A percentile compares a stretch with the other conserved stretches of the same genome.
These are phyloP conservation scores for Acanthamoeba castellanii DNA, from an alignment of 208 protist genomes.

Conservation along the genomic window DNA sequence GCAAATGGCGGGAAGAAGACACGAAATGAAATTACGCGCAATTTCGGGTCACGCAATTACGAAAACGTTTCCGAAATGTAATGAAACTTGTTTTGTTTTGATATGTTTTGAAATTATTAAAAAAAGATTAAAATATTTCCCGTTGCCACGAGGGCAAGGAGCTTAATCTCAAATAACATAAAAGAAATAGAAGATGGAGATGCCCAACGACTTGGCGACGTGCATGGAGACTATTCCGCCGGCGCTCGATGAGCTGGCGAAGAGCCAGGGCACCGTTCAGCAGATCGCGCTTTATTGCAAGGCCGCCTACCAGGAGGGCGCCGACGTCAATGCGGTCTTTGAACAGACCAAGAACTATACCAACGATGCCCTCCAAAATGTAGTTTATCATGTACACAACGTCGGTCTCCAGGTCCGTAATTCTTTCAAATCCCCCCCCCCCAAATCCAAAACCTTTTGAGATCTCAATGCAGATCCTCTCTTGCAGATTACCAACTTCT, in stretches of 20 bases:
- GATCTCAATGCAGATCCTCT: not conserved
- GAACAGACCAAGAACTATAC: conserved; percentile 60
- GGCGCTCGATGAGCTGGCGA: conserved; percentile 38
- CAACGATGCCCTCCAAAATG: conserved; percentile 72
- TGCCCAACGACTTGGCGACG: conserved; percentile 28
- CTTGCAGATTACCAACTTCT: conserved; percentile 58
- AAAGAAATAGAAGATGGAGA: conserved; percentile 1
- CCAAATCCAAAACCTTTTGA: not conserved
- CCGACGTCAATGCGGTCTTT: conserved; percentile 54
- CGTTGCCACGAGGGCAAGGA: no score
- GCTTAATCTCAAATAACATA: not conserved
- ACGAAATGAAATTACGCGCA: not conserved
- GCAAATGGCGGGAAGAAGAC: not conserved
- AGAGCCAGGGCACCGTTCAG: conserved; percentile 64
- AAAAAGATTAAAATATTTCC: not conserved
- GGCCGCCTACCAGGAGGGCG: conserved; percentile 46
- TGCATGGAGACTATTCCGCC: conserved; percentile 53
- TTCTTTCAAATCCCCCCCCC: not conserved
- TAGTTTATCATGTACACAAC: conserved; percentile 75
- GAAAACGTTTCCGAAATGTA: no score
- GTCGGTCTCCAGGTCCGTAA: conserved; percentile 64
- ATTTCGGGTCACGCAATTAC: not conserved
- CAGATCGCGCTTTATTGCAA: conserved; percentile 66
- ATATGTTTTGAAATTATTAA: not conserved
- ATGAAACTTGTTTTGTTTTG: no score